Evolutionary conservation across 495 filamentous ascomycete species (phyloP).

Genomic region (Poronia punctata): DNA sequence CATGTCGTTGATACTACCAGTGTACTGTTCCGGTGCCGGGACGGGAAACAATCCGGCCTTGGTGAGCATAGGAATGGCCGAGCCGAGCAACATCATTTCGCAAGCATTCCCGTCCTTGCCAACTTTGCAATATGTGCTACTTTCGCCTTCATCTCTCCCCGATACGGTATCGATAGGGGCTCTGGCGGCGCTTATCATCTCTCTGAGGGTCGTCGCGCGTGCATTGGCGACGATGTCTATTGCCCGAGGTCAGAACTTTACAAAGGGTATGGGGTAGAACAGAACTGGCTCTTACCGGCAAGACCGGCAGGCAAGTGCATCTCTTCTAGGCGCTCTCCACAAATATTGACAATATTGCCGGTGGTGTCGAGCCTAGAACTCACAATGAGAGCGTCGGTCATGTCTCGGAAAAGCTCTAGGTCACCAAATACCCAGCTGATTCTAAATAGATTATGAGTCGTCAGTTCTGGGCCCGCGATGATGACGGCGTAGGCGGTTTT

Average conservation of each 20-base stretch:
- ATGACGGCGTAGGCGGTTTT: too few species aligned
- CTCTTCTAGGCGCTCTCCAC: conserved; percentile 3
- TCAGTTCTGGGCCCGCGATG: too few species aligned
- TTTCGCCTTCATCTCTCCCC: background rate
- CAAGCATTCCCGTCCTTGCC: conserved; percentile 4
- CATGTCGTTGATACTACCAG: conserved; percentile 6
- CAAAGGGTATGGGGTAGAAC: too few species aligned
- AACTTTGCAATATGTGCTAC: conserved; percentile 6
- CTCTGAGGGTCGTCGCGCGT: conserved; percentile 3
- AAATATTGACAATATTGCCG: conserved; percentile 8
- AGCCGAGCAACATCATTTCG: conserved; percentile 16
- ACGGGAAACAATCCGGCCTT: conserved; percentile 8
- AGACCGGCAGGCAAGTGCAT: conserved; percentile 9
- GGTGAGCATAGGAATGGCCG: conserved; percentile 4
- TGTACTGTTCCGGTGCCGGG: conserved; percentile 8
- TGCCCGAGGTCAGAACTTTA: background rate
- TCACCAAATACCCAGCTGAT: conserved; percentile 13
- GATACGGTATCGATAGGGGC: conserved; percentile 1
- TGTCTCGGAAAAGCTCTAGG: conserved; percentile 10
- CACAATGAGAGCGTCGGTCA: conserved; percentile 8
- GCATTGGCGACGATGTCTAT: conserved; percentile 3
- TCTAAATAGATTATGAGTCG: background rate
- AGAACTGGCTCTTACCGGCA: conserved; percentile 2
- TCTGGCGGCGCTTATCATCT: conserved; percentile 4
- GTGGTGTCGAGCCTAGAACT: conserved; percentile 4